A percentile compares a stretch with the other conserved stretches of the same genome.
These are phyloP conservation scores for Podila epicladia DNA, from an alignment of 192 early-diverging fungal species.

Conservation along the genomic window DNA sequence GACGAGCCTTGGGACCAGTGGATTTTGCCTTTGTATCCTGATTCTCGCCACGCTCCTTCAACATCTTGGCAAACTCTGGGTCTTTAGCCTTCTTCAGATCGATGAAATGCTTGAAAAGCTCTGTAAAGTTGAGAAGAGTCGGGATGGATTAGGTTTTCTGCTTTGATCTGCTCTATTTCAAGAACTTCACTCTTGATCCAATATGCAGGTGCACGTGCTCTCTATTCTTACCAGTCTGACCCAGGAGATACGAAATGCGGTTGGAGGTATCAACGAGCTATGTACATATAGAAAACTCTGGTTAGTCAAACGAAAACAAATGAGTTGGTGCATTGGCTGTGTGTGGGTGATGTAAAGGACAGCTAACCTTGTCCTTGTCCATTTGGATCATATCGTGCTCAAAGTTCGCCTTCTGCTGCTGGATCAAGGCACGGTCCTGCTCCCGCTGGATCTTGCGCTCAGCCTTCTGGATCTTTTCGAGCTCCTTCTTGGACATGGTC, in stretches of 20 bases:
- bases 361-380: slow-evolving; percentile 46
- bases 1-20: slow-evolving; percentile 64
- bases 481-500: slow-evolving; percentile 34
- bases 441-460: slow-evolving; percentile 47
- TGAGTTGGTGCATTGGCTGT: not conserved
- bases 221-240: slow-evolving; percentile 34
- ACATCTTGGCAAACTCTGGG: slow-evolving; percentile 58
- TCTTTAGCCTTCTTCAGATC: slow-evolving; percentile 67
- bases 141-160: not conserved
- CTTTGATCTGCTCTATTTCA: not conserved
- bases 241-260: slow-evolving; percentile 47
- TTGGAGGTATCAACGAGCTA: slow-evolving; percentile 48
- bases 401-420: slow-evolving; percentile 46
- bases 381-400: slow-evolving; percentile 36
- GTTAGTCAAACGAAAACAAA: not conserved
- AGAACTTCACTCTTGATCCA: not conserved
- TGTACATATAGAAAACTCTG: not conserved
- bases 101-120: slow-evolving; percentile 73
- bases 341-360: not conserved
- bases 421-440: slow-evolving; percentile 38
- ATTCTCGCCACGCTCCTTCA: slow-evolving; percentile 57
- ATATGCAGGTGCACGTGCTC: not conserved
- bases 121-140: slow-evolving; percentile 9
- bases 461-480: slow-evolving; percentile 27
- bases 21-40: slow-evolving; percentile 37